A percentile compares a stretch with the other conserved stretches of the same genome.
Conservation (phyloP, 129 eudicot genomes). For the Erigeron canadensis region DNA sequence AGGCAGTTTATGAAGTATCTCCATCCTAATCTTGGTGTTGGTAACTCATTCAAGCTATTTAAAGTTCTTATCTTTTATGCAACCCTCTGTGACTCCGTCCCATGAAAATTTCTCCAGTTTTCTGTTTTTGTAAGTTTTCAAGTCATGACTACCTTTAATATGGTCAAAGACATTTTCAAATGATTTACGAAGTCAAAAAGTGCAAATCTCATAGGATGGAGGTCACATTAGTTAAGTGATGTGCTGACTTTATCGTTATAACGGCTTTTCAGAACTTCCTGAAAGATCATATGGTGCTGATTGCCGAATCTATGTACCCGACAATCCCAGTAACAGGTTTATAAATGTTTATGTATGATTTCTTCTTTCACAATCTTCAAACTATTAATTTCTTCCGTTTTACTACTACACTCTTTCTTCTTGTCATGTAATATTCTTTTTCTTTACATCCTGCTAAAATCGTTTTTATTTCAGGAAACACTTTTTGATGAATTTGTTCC, state of each 20-base stretch:
- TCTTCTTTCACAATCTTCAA: conserved; percentile 53
- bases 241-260: conserved; percentile 13
- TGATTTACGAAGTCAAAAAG: neutral
- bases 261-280: conserved; percentile 73
- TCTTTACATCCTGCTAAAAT: conserved; percentile 20
- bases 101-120: neutral
- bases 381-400: conserved; percentile 12
- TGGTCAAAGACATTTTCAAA: neutral
- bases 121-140: conserved; percentile 3
- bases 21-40: conserved; percentile 96
- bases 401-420: neutral
- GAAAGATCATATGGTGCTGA: conserved; percentile 97
- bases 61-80: conserved; percentile 9
- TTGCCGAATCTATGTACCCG: conserved; percentile 89
- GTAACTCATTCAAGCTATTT: conserved; percentile 38
- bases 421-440: neutral
- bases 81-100: conserved; percentile 7
- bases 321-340: conserved; percentile 92
- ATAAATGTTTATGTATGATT: conserved; percentile 97
- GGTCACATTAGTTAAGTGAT: neutral
- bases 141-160: neutral
- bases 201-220: conserved; percentile 9
- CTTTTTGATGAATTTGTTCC: conserved; percentile 90
- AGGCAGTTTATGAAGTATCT: conserved; percentile 95
- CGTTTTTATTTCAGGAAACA: conserved; percentile 58